phyloP scores from a whole-genome alignment of 1,284 basidiomycete species.

The Lignosus rhinocerotis region DNA sequence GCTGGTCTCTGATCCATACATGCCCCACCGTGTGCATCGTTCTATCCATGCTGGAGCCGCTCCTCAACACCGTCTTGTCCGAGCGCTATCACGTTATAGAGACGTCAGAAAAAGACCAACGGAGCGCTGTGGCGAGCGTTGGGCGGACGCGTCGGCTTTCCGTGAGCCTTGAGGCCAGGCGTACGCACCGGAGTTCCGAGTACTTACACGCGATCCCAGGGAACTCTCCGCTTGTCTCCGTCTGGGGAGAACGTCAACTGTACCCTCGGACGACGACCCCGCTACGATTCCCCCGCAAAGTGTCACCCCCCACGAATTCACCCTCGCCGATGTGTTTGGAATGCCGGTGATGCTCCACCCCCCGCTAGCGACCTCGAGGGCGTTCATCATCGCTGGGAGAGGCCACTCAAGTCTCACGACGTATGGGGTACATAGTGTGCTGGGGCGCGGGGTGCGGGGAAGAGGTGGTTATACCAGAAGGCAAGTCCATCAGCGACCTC shows the following conservation, averaged over 20 bases:
- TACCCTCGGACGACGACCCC: conserved; percentile 16
- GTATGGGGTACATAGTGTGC: neutral
- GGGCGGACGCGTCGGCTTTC: conserved; percentile 12
- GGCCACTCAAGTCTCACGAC: neutral
- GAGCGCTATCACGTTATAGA: conserved; percentile 8
- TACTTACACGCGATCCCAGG: conserved; percentile 4
- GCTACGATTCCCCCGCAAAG: neutral
- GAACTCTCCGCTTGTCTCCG: neutral
- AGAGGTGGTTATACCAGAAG: neutral
- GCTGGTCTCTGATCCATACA: neutral
- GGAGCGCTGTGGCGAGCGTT: neutral
- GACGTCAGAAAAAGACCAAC: conserved; percentile 1
- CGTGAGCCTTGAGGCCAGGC: neutral
- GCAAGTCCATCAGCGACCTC: neutral
- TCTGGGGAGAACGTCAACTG: conserved; percentile 8
- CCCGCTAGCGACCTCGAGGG: neutral
- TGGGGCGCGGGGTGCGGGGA: neutral
- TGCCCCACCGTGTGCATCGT: conserved; percentile 1
- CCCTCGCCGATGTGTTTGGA: conserved; percentile 1
- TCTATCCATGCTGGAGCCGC: neutral
- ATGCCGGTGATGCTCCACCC: neutral
- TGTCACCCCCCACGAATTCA: neutral
- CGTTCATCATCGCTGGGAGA: neutral
- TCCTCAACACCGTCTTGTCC: conserved; percentile 7
- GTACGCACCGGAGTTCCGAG: conserved; percentile 19